Conservation (phyloP, 163 green algal genomes). For the Scenedesmus sp. region DNA sequence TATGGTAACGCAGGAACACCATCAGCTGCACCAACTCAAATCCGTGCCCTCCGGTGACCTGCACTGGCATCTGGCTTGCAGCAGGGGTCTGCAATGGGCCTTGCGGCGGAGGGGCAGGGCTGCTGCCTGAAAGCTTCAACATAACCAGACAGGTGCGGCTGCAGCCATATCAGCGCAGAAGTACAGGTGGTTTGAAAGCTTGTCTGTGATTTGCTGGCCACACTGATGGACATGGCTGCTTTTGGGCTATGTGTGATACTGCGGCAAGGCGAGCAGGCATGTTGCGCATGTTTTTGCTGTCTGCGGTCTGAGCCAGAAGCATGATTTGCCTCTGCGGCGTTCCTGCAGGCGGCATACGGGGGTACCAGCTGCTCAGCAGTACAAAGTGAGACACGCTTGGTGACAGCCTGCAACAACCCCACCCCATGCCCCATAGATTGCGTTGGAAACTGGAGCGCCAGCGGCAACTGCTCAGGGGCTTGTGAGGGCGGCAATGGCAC, state of each 20-base stretch:
- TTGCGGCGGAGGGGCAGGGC: background rate
- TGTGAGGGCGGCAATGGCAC: constrained; percentile 25
- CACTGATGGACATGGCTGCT: too few species aligned
- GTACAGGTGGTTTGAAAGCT: too few species aligned
- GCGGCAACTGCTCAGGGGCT: background rate
- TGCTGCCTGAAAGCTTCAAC: constrained; percentile 1
- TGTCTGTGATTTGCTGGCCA: too few species aligned
- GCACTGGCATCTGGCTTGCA: background rate
- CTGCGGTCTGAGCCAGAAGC: background rate
- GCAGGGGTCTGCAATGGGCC: background rate
- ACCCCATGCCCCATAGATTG: background rate
- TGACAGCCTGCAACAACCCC: background rate
- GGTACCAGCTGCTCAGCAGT: background rate
- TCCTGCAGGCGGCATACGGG: constrained; percentile 5
- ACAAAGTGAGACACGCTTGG: background rate
- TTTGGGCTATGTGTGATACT: too few species aligned
- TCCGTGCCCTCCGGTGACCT: background rate
- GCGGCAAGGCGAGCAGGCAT: too few species aligned
- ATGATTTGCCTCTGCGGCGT: background rate
- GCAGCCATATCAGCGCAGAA: background rate
- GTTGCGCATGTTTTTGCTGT: background rate
- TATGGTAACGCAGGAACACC: background rate
- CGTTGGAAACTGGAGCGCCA: background rate
- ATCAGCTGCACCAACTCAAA: constrained; percentile 16
- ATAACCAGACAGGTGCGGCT: background rate